These are phyloP conservation scores for Eimeria sp. DNA, from an alignment of 169 alveolate genomes.

Conservation along the genomic window DNA sequence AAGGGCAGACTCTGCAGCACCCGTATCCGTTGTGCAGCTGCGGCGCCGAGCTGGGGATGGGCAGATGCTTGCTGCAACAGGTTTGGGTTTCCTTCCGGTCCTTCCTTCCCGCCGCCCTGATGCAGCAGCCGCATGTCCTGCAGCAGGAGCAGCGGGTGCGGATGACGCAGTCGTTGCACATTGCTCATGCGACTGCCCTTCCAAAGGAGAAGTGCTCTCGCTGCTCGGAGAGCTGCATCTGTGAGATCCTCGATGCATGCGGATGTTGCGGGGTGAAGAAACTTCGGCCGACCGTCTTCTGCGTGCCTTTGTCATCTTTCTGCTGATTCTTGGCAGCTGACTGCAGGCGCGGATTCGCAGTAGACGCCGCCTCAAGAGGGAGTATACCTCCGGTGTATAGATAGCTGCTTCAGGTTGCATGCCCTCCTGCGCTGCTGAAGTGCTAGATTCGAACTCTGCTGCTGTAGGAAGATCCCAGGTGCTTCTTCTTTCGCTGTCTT, in stretches of 20 bases:
- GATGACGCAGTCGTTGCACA: background rate
- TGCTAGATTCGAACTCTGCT: background rate
- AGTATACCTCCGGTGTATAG: conserved; percentile 18
- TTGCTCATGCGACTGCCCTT: background rate
- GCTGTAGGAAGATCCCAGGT: background rate
- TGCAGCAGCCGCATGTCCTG: background rate
- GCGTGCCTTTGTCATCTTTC: background rate
- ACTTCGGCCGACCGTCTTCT: background rate
- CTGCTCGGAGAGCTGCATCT: conserved; percentile 13
- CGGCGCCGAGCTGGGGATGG: conserved; percentile 56
- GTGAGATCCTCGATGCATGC: background rate
- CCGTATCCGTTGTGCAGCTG: conserved; percentile 7
- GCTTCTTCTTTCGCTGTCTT: background rate
- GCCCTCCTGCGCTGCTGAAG: background rate
- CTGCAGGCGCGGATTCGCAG: conserved; percentile 66
- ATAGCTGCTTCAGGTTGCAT: conserved; percentile 3
- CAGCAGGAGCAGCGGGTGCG: conserved; percentile 36
- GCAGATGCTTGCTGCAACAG: conserved; percentile 39
- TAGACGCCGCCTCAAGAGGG: conserved; percentile 57
- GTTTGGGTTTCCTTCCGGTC: background rate
- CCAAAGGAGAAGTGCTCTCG: background rate
- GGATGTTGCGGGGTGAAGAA: background rate
- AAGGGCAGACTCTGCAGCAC: background rate
- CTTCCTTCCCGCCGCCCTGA: background rate
- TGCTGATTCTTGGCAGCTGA: conserved; percentile 5